Conservation (phyloP, 2,329 filamentous ascomycete species). For the Fragosphaeria purpurea region DNA sequence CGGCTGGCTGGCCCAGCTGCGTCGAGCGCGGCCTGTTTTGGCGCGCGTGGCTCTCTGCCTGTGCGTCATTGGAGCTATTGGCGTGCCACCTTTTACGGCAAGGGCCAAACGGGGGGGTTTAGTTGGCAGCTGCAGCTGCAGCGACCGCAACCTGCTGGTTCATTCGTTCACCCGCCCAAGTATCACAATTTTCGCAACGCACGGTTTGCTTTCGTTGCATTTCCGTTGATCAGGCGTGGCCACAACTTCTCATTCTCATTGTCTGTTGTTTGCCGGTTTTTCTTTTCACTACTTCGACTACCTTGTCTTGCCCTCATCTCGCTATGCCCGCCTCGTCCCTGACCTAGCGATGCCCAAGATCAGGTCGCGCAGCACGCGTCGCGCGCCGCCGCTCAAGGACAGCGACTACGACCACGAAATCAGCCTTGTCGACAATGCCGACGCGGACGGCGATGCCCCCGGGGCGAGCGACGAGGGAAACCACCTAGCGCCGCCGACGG, state of each 20-base stretch:
- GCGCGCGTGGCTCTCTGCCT: neutral
- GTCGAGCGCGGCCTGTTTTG: no score
- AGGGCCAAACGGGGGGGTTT: no score
- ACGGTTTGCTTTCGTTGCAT: neutral
- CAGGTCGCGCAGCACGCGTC: slow-evolving; percentile 41
- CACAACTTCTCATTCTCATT: no score
- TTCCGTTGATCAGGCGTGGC: neutral
- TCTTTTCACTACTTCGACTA: neutral
- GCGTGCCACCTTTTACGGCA: no score
- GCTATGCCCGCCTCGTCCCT: neutral
- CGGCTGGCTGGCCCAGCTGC: no score
- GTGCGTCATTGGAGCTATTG: neutral
- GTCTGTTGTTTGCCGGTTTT: neutral
- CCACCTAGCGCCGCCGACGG: neutral
- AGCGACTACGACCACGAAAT: slow-evolving; percentile 64
- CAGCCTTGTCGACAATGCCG: slow-evolving; percentile 49
- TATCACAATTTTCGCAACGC: neutral
- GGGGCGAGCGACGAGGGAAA: neutral
- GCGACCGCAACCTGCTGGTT: neutral
- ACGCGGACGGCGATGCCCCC: neutral
- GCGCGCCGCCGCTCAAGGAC: slow-evolving; percentile 44
- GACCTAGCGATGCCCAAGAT: slow-evolving; percentile 27
- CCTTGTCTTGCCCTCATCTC: no score
- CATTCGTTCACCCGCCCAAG: slow-evolving; percentile 1
- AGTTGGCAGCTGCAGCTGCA: no score